These are phyloP conservation scores for Mycosphaerelloides madeirae DNA, from an alignment of 2,329 filamentous ascomycete species.

Conservation along the genomic window DNA sequence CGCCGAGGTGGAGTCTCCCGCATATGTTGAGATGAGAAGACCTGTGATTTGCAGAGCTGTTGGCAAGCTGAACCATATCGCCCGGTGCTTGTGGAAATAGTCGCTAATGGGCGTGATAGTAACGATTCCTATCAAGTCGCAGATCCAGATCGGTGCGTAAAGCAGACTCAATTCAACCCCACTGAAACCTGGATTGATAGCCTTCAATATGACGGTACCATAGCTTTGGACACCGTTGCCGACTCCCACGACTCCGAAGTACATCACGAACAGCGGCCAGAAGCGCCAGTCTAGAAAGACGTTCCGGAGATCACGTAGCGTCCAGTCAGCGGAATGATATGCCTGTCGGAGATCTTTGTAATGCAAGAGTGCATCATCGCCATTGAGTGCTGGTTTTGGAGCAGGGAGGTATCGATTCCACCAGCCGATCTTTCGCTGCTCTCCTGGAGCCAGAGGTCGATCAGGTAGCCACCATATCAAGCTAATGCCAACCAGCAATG, in stretches of 20 bases:
- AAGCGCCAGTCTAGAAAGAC: constrained; percentile 82
- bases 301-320: constrained; percentile 60
- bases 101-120: constrained; percentile 81
- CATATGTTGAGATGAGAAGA: constrained; percentile 75
- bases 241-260: constrained; percentile 89
- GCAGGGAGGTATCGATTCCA: constrained; percentile 63
- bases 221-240: constrained; percentile 88
- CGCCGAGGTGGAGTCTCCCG: constrained; percentile 49
- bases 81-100: constrained; percentile 74
- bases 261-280: constrained; percentile 84
- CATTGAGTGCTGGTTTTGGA: constrained; percentile 65
- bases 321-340: constrained; percentile 73
- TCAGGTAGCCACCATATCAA: constrained; percentile 91
- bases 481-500: constrained; percentile 63
- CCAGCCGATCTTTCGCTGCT: constrained; percentile 48
- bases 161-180: constrained; percentile 73
- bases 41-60: constrained; percentile 76
- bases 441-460: constrained; percentile 69
- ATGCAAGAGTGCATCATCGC: constrained; percentile 73
- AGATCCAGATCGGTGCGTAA: constrained; percentile 86
- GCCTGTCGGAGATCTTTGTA: constrained; percentile 78
- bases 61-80: constrained; percentile 74
- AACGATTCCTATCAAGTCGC: constrained; percentile 77
- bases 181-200: constrained; percentile 68
- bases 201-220: constrained; percentile 76